phyloP scores from a whole-genome alignment of 139 green algal genomes.

The Gonium pectorale region DNA sequence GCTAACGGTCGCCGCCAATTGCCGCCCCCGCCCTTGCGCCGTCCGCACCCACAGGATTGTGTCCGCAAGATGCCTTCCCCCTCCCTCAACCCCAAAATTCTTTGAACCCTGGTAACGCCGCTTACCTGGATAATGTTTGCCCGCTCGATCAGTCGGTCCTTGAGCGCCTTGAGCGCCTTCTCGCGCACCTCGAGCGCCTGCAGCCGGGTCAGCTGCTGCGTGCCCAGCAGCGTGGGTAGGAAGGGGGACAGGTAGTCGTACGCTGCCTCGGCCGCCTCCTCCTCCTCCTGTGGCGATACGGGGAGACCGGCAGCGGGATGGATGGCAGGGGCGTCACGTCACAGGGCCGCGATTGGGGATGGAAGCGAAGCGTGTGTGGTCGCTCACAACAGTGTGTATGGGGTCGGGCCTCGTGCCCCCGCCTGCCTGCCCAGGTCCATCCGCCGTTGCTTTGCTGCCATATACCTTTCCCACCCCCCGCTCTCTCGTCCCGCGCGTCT shows the following conservation, averaged over 20 bases:
- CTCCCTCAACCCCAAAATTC: not conserved
- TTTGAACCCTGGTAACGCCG: too few relatives aligned
- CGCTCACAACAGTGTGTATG: too few relatives aligned
- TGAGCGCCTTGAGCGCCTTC: conserved; percentile 82
- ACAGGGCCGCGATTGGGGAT: too few relatives aligned
- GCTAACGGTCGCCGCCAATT: too few relatives aligned
- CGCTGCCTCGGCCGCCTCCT: conserved; percentile 65
- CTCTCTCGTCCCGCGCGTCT: too few relatives aligned
- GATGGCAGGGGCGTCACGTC: not conserved
- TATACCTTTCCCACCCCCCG: too few relatives aligned
- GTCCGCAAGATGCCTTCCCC: too few relatives aligned
- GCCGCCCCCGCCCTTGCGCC: not conserved
- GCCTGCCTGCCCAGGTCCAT: too few relatives aligned
- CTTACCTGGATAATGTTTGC: conserved; percentile 89
- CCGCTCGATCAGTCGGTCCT: conserved; percentile 88
- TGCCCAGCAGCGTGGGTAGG: conserved; percentile 78
- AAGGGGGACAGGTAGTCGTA: conserved; percentile 87
- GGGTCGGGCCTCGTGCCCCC: too few relatives aligned
- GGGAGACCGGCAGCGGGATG: not conserved
- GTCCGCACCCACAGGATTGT: not conserved
- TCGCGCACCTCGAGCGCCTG: conserved; percentile 79
- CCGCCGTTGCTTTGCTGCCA: too few relatives aligned
- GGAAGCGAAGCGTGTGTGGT: too few relatives aligned
- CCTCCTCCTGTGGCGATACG: conserved; percentile 70
- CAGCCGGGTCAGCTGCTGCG: conserved; percentile 62